Base-by-base conservation (phyloP, 225 moss, liverwort and hornwort genomes). In the Ulota crispa region DNA sequence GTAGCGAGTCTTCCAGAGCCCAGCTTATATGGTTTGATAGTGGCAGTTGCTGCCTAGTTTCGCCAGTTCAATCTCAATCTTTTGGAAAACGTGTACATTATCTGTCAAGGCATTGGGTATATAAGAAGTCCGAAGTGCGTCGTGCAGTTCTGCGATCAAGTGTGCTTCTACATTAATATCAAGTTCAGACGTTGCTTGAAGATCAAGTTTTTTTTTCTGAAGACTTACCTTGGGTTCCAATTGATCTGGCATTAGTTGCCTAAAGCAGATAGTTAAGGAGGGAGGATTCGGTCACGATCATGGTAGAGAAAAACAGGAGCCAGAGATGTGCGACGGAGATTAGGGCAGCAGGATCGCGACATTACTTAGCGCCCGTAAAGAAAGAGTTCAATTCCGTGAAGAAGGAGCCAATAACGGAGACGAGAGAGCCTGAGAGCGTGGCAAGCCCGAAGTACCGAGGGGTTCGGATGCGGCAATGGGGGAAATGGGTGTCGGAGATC, bases 401-500 rank as follows among this genome's bases (percentile, higher is more conserved):
- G 75, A 70, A 61, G 54, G 78, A 64, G 64, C 18, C 50, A 18
- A 18, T 16, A 16, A 50, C n/a, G 2, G 77, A 26, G 45, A 66
- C 81, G 78, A 70, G 54, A 61, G 78, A 64, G 59, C 55, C 53
- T 14, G 80, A 71, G 57, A 75, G 45, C 53, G 31, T 9, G 8
- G 83, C 37, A 42, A 89, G 83, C 39, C 83, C 89, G 3, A 89
- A 87, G 64, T 89, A 87, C 73, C 78, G 87, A 50, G 89, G 89
- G 2, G 89, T 89, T 13, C 84, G 89, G 31, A 89, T 87, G 87
- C 76, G 89, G 80, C 87, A 86, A 64, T 89, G 89, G 87, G 87
- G 89, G 10, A 87, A 89, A 39, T 89, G 89, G 87, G 89, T 89
- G 20, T 85, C 85, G 0, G 87, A 89, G 81, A 87, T 87, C 3